phyloP scores from a whole-genome alignment of 2,329 filamentous ascomycete species.

The Botrytis tulipae region DNA sequence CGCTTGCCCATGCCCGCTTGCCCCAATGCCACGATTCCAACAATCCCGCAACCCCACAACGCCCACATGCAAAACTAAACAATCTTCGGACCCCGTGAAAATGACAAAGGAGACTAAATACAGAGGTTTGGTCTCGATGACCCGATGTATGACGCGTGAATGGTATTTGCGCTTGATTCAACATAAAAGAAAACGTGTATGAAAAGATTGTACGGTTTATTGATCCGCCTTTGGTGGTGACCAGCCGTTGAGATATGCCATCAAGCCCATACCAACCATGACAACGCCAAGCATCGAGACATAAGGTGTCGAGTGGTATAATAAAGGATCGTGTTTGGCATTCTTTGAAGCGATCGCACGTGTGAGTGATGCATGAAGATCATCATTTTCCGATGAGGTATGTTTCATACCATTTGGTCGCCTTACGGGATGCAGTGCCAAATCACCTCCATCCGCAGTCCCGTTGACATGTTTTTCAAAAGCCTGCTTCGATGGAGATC shows the following conservation, averaged over 20 bases:
- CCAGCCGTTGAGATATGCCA: slow-evolving; percentile 86
- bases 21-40: slow-evolving; percentile 4
- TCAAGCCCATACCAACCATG: slow-evolving; percentile 75
- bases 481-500: slow-evolving; percentile 20
- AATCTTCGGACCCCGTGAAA: slow-evolving; percentile 4
- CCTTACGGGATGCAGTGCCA: slow-evolving; percentile 21
- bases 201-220: slow-evolving; percentile 25
- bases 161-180: slow-evolving; percentile 2
- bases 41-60: slow-evolving; percentile 2
- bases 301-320: slow-evolving; percentile 65
- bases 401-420: slow-evolving; percentile 14
- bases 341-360: slow-evolving; percentile 29
- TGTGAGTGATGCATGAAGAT: slow-evolving; percentile 14
- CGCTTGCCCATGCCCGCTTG: slow-evolving; percentile 16
- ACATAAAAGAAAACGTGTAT: slow-evolving; percentile 11
- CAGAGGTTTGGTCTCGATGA: slow-evolving; percentile 15
- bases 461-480: slow-evolving; percentile 21
- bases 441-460: slow-evolving; percentile 16
- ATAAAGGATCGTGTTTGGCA: slow-evolving; percentile 46
- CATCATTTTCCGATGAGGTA: slow-evolving; percentile 25
- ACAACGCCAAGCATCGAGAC: slow-evolving; percentile 82
- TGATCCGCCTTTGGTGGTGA: slow-evolving; percentile 46
- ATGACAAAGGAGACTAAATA: slow-evolving; percentile 16
- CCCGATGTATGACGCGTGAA: not conserved
- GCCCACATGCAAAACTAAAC: slow-evolving; percentile 15